Evolutionary conservation across 1,139 yeast species (phyloP).

Genomic region (Yamadazyma jaroonii): DNA sequence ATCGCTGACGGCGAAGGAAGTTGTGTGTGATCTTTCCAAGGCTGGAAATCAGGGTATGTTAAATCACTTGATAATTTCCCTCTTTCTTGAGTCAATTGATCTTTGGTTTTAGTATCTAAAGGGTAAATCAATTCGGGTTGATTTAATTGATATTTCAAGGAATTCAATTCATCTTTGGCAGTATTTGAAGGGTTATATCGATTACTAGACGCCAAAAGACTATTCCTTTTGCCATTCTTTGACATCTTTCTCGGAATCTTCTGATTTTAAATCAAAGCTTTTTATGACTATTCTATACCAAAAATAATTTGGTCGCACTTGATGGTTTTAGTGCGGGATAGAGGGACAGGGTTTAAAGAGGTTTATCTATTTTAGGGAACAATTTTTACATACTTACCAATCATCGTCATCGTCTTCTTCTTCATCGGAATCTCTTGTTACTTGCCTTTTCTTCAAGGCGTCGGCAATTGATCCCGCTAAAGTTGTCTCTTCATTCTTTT

Average conservation of each 20-base stretch:
- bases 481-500: conserved; percentile 59
- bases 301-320: no score
- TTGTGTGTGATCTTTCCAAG: conserved; percentile 67
- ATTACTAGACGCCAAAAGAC: conserved; percentile 18
- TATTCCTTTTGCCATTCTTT: conserved; percentile 33
- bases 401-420: conserved; percentile 73
- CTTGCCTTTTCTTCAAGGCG: conserved; percentile 82
- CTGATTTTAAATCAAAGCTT: no score
- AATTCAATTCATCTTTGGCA: conserved; percentile 31
- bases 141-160: conserved; percentile 37
- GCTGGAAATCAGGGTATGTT: conserved; percentile 72
- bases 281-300: no score
- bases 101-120: conserved; percentile 18
- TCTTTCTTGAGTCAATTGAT: conserved; percentile 7
- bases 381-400: conserved; percentile 17
- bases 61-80: conserved; percentile 7
- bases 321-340: no score
- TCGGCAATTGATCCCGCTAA: conserved; percentile 88
- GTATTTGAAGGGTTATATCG: not conserved
- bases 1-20: conserved; percentile 34
- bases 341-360: no score
- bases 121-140: conserved; percentile 39
- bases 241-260: conserved; percentile 23
- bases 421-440: conserved; percentile 68
- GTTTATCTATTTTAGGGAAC: no score